Conservation (phyloP, 176 grass and related monocot species). For the Lolium multiflorum region DNA sequence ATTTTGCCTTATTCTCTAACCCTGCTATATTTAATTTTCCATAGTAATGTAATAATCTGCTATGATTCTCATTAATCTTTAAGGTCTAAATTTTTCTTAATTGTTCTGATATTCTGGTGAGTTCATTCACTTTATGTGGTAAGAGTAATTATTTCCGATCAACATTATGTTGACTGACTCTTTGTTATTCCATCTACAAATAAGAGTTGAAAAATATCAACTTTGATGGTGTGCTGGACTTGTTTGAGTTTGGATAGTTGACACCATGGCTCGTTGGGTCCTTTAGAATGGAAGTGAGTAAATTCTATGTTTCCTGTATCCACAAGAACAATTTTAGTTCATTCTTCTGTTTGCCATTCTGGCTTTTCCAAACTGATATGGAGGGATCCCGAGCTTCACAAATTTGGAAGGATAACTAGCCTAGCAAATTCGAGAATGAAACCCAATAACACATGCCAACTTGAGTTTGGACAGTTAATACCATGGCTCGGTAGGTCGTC, state of each 20-base stretch:
- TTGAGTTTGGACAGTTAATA: background rate
- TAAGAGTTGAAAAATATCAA: background rate
- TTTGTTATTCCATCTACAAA: too few species aligned
- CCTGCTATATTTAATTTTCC: slow-evolving; percentile 18
- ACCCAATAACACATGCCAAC: too few species aligned
- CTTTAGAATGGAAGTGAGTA: background rate
- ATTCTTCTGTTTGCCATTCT: background rate
- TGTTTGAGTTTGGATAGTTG: background rate
- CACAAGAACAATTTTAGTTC: too few species aligned
- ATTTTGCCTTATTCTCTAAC: background rate
- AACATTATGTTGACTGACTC: too few species aligned
- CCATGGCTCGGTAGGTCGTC: background rate
- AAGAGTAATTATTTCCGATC: too few species aligned
- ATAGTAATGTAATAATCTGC: background rate
- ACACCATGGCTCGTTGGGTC: background rate
- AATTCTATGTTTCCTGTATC: background rate
- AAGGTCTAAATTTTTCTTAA: background rate
- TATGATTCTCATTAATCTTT: background rate
- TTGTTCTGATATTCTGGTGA: too few species aligned
- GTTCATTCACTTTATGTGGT: too few species aligned
- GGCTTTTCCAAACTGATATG: background rate
- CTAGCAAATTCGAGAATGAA: too few species aligned
- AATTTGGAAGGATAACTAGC: too few species aligned
- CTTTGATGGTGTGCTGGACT: background rate
- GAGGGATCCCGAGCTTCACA: too few species aligned